phyloP scores from a whole-genome alignment of 805 yeast genomes.

The Cyberlindnera mississippiensis region DNA sequence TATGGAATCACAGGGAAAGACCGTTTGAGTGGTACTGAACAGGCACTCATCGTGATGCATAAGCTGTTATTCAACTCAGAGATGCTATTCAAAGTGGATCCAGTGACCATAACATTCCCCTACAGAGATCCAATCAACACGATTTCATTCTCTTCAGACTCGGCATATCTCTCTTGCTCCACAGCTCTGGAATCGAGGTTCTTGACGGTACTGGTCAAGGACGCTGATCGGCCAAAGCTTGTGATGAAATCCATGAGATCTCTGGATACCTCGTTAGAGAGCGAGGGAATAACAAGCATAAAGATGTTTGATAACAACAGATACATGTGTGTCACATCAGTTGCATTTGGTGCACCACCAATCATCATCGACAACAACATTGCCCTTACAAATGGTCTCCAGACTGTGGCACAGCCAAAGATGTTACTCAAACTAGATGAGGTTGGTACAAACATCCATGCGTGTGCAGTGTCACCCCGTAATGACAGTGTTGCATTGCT shows the following conservation, averaged over 20 bases:
- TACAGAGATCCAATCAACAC: conserved; percentile 81
- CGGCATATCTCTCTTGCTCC: conserved; percentile 68
- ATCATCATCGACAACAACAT: conserved; percentile 64
- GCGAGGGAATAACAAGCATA: conserved; percentile 86
- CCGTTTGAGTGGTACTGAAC: conserved; percentile 61
- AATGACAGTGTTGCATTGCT: conserved; percentile 82
- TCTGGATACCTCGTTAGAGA: conserved; percentile 62
- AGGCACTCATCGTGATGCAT: conserved; percentile 69
- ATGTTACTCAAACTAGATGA: conserved; percentile 66
- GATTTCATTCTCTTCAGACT: conserved; percentile 68
- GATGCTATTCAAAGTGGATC: conserved; percentile 39
- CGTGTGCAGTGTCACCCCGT: conserved; percentile 72
- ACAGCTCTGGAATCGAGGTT: conserved; percentile 68
- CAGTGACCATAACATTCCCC: conserved; percentile 75
- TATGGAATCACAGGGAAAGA: conserved; percentile 83
- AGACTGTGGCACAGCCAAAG: conserved; percentile 54
- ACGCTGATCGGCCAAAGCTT: conserved; percentile 59
- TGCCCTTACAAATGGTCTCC: conserved; percentile 36
- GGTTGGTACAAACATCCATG: conserved; percentile 75
- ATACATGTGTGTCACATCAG: conserved; percentile 53
- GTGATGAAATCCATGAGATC: conserved; percentile 66
- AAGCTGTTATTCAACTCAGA: conserved; percentile 25
- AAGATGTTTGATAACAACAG: conserved; percentile 67
- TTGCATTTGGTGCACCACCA: conserved; percentile 63
- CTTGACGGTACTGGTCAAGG: conserved; percentile 64